Conservation (phyloP, 106 monocot species). For the Gastrodia elata region DNA sequence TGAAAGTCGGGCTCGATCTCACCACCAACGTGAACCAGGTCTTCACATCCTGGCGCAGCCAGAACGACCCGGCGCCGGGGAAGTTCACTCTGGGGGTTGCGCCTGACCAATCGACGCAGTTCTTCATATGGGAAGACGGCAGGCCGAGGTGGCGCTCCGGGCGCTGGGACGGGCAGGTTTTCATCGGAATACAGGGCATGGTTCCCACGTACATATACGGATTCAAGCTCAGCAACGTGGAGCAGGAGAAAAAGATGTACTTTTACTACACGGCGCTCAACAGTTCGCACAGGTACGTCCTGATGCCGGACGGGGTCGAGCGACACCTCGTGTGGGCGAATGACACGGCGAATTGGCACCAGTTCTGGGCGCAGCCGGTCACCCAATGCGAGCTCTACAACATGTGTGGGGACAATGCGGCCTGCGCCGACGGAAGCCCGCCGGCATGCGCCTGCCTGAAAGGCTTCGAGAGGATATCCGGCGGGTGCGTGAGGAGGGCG, state of each 20-base stretch:
- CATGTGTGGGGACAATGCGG: conserved; percentile 27
- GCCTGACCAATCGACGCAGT: conserved; percentile 30
- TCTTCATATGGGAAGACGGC: conserved; percentile 29
- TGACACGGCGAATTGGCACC: conserved; percentile 15
- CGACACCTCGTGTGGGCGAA: conserved; percentile 9
- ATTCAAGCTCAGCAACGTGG: conserved; percentile 14
- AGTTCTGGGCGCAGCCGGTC: conserved; percentile 32
- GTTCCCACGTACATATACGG: conserved; percentile 36
- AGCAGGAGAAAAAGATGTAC: conserved; percentile 10
- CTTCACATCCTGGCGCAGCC: conserved; percentile 38
- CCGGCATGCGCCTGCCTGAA: conserved; percentile 26
- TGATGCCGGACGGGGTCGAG: conserved; percentile 27
- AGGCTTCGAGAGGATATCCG: conserved; percentile 22
- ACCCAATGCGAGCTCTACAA: conserved; percentile 46
- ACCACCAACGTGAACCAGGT: conserved; percentile 7
- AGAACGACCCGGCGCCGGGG: conserved; percentile 36
- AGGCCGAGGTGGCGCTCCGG: conserved; percentile 52
- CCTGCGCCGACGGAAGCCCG: conserved; percentile 11
- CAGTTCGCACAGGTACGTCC: conserved; percentile 20
- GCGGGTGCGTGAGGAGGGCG: conserved; percentile 19
- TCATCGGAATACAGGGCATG: conserved; percentile 40
- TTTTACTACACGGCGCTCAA: conserved; percentile 29
- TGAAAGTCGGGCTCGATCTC: conserved; percentile 18
- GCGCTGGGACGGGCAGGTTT: conserved; percentile 38
- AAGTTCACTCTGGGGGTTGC: conserved; percentile 40